Evolutionary conservation across 495 filamentous ascomycete genomes (phyloP).

Genomic region (Margaritispora aquatica): DNA sequence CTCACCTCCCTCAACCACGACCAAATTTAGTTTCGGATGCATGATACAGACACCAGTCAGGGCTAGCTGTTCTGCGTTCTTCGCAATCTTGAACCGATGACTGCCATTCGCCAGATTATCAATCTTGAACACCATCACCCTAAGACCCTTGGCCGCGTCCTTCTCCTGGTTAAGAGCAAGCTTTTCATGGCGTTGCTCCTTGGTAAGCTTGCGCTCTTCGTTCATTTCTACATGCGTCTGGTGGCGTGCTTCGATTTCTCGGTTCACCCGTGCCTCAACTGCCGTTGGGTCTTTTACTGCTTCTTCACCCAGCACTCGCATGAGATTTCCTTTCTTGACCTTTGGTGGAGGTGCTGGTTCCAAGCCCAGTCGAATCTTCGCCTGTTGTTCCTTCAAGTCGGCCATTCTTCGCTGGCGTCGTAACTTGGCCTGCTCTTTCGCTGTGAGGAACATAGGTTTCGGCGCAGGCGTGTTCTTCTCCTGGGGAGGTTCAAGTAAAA

Average conservation of each 20-base stretch:
- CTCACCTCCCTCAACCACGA: conserved; percentile 87
- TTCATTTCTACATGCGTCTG: conserved; percentile 71
- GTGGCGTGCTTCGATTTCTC: conserved; percentile 80
- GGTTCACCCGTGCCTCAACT: conserved; percentile 88
- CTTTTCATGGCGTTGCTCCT: conserved; percentile 86
- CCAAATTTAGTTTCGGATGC: conserved; percentile 77
- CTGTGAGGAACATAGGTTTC: conserved; percentile 90
- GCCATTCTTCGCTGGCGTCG: conserved; percentile 87
- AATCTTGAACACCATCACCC: conserved; percentile 81
- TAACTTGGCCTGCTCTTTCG: conserved; percentile 85
- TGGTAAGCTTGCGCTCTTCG: conserved; percentile 82
- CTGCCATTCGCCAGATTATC: conserved; percentile 81
- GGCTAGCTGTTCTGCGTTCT: conserved; percentile 82
- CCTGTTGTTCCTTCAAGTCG: conserved; percentile 90
- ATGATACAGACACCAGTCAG: conserved; percentile 85
- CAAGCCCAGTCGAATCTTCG: conserved; percentile 87
- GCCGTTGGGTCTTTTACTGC: conserved; percentile 97
- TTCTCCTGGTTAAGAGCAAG: conserved; percentile 75
- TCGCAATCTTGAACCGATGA: conserved; percentile 86
- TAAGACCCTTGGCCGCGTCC: conserved; percentile 80
- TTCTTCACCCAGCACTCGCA: conserved; percentile 95
- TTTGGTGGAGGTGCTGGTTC: conserved; percentile 87
- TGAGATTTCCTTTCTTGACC: conserved; percentile 91
- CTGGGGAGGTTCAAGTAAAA: conserved; percentile 85
- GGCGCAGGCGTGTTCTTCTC: conserved; percentile 71